A percentile compares a stretch with the other conserved stretches of the same genome.
phyloP scores from a whole-genome alignment of 345 rosid genomes.

The Eucalyptus pumila region DNA sequence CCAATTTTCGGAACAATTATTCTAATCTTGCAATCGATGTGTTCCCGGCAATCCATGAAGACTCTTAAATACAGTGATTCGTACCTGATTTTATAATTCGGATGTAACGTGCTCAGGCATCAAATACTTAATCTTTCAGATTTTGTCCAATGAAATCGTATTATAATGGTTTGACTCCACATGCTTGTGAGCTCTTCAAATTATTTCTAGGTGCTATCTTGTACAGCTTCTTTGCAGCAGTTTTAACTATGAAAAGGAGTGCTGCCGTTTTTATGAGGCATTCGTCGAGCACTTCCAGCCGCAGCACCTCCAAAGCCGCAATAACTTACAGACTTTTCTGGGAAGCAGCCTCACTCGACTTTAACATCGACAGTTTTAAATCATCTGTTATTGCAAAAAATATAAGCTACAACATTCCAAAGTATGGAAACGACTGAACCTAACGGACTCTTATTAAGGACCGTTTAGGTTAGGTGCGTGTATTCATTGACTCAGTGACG shows the following conservation, averaged over 20 bases:
- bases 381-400: background rate
- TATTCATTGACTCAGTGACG: background rate
- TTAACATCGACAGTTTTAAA: background rate
- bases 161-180: background rate
- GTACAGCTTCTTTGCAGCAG: background rate
- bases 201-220: background rate
- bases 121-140: background rate
- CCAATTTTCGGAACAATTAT: background rate
- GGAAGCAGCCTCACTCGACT: background rate
- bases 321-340: background rate
- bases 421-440: background rate
- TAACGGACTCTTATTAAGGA: background rate
- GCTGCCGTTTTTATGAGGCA: background rate
- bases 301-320: background rate
- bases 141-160: background rate
- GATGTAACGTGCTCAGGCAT: background rate
- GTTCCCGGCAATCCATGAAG: background rate
- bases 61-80: background rate
- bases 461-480: background rate
- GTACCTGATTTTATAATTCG: background rate
- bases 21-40: background rate
- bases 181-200: background rate
- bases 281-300: background rate
- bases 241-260: background rate
- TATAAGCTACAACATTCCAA: background rate